Conservation (phyloP, 257 asterid genomes). For the Solanum lignicaule region DNA sequence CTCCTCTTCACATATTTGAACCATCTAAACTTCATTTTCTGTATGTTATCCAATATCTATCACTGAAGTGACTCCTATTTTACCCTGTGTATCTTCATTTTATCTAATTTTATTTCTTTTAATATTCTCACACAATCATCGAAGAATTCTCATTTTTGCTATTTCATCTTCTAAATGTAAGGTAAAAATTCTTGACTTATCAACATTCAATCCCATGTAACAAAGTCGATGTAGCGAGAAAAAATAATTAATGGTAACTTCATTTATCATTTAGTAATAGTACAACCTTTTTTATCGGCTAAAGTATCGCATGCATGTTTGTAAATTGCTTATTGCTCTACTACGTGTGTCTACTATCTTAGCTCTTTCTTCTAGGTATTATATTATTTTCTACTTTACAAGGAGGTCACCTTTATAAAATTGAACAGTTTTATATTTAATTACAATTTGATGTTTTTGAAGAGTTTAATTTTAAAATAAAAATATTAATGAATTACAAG, state of each 20-base stretch:
- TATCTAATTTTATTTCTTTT: background rate
- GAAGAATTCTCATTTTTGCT: background rate
- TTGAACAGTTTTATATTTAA: background rate
- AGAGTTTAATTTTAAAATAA: background rate
- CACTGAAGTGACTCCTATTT: no score
- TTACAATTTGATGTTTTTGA: background rate
- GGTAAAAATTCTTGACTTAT: no score
- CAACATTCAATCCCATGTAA: background rate
- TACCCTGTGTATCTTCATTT: accelerated
- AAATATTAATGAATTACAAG: background rate
- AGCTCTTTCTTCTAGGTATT: background rate
- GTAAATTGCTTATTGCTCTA: background rate
- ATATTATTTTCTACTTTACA: background rate
- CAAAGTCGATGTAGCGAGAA: background rate
- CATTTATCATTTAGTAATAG: background rate
- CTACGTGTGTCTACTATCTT: background rate
- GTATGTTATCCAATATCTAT: no score
- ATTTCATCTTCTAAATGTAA: background rate
- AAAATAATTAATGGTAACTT: background rate
- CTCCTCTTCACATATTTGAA: background rate
- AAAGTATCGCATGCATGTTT: background rate
- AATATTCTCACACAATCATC: background rate
- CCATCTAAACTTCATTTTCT: no score
- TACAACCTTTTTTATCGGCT: background rate
- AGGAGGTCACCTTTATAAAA: background rate